Conservation (phyloP, 768 basidiomycete species). For the Wakefieldia striispora region DNA sequence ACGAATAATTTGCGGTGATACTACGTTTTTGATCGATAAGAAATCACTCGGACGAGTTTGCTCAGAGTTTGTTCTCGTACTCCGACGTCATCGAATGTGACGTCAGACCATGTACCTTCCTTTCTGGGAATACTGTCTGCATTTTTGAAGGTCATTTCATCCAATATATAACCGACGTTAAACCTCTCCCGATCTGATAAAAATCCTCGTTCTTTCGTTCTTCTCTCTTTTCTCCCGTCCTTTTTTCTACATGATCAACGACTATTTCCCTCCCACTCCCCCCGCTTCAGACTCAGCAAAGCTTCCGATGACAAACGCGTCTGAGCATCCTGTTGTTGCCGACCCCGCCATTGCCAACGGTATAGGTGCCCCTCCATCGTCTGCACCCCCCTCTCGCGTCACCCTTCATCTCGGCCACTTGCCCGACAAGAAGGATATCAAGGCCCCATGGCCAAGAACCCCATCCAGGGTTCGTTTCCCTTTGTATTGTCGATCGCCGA, state of each 20-base stretch:
- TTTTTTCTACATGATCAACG: constrained; percentile 7
- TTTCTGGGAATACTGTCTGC: constrained; percentile 18
- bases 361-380: constrained; percentile 7
- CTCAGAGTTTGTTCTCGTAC: no score
- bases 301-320: constrained; percentile 5
- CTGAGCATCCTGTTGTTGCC: neutral
- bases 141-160: constrained; percentile 12
- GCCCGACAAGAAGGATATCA: constrained; percentile 70
- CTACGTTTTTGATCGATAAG: no score
- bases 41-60: no score
- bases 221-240: neutral
- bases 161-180: constrained; percentile 22
- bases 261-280: constrained; percentile 31
- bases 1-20: neutral
- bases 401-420: constrained; percentile 74
- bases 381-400: constrained; percentile 52
- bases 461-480: constrained; percentile 56
- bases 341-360: neutral
- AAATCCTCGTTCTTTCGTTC: no score
- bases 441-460: constrained; percentile 70
- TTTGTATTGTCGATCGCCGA: neutral
- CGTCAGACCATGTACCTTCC: constrained; percentile 31
- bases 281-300: constrained; percentile 19
- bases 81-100: constrained; percentile 11
- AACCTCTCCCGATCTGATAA: no score